Conservation (phyloP, 352 stramenopile species). For the Globisporangium acanthophoron region DNA sequence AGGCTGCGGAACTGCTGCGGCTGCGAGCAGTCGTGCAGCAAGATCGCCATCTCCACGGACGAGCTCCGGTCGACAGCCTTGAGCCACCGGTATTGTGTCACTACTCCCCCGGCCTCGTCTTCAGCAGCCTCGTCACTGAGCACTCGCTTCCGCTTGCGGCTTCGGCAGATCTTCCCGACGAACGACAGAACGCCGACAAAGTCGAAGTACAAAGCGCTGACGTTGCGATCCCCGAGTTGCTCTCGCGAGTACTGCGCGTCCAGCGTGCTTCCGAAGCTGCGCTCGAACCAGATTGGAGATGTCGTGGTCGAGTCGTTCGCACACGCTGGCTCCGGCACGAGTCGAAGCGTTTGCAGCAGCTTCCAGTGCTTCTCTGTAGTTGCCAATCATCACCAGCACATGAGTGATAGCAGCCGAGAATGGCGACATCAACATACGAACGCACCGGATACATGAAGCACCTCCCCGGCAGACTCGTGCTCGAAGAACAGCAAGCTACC, state of each 20-base stretch:
- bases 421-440: neutral
- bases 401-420: neutral
- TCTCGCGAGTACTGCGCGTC: conserved; percentile 19
- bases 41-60: conserved; percentile 39
- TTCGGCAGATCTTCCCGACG: conserved; percentile 35
- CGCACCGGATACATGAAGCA: conserved; percentile 33
- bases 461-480: conserved; percentile 24
- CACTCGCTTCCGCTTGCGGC: conserved; percentile 20
- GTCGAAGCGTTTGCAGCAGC: conserved; percentile 26
- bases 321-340: conserved; percentile 19
- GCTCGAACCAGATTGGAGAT: conserved; percentile 33
- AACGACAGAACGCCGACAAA: conserved; percentile 57
- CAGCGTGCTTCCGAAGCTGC: conserved; percentile 33
- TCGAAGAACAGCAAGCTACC: conserved; percentile 25
- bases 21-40: conserved; percentile 36
- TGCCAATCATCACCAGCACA: neutral
- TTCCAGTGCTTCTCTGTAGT: conserved; percentile 52
- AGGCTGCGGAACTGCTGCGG: conserved; percentile 37
- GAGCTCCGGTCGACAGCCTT: conserved; percentile 58
- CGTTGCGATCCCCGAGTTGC: conserved; percentile 5
- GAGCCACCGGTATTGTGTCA: conserved; percentile 45
- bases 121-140: neutral
- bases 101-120: neutral
- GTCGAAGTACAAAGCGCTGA: conserved; percentile 38
- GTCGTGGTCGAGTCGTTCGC: neutral